Evolutionary conservation across 2,329 filamentous ascomycete genomes (phyloP), one percentile per base, ranked within the genome.

Genomic region (Ophiocordyceps camponoti-saundersi): DNA sequence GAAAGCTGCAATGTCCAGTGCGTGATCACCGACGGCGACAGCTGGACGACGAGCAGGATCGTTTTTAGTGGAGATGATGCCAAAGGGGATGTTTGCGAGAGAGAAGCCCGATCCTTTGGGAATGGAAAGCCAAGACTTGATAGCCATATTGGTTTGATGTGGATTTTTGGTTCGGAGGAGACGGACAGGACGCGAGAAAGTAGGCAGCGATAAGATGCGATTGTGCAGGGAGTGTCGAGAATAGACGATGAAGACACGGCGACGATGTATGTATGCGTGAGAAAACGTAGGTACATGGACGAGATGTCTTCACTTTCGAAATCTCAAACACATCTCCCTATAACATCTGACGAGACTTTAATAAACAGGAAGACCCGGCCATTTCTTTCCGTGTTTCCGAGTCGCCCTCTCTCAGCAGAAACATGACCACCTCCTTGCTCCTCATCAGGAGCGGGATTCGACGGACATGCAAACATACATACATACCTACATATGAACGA

Each of bases 51-150:
- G 81, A 29, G 68, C 69, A 8, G 69, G 55, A 49, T 75, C 69
- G 6, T 68, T 61, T 2, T 69, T 52, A 0, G 81, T 82, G 23
- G 79, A 82, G 58, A 92, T 85, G 65, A 92, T 79, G 56, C 85
- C 85, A 57, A 90, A 90, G 1, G 85, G 85, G 47, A 92, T 81
- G 59, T 92, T 92, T 56, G 80, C 77, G 44, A 90, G 66, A 6
- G 84, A 86, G 64, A 88, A 89, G 54, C 53, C 50, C 10, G 53
- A 56, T 23, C 51, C 52, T 8, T 50, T 47, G 12, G 54, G 48
- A 44, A 60, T 55, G 36, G 51, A 34, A 23, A 59, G 51, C 57
- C 58, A 60, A 23, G 56, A 58, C 11, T 44, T 44, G 49, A 53
- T 53, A 10, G 44, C 40, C 40, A 42, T 42, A 18, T 36, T 10